Conservation (phyloP, 805 yeast species). For the Metschnikowia colocasiae region DNA sequence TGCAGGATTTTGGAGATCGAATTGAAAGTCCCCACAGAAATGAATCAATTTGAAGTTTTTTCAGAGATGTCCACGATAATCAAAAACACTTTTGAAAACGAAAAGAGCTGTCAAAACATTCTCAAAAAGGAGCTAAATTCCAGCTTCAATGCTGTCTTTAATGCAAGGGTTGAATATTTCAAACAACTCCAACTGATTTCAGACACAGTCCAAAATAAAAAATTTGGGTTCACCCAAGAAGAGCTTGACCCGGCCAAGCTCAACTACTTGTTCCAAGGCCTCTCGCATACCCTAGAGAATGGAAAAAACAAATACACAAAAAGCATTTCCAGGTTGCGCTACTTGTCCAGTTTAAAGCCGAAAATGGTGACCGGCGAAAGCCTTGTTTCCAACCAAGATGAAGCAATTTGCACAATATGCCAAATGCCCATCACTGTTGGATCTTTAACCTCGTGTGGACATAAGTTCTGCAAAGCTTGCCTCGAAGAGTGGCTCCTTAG, state of each 20-base stretch:
- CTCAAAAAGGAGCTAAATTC: constrained; percentile 49
- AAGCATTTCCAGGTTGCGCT: constrained; percentile 33
- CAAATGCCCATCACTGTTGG: constrained; percentile 68
- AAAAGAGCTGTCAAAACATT: constrained; percentile 37
- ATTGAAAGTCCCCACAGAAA: constrained; percentile 19
- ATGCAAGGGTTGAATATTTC: constrained; percentile 77
- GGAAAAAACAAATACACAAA: constrained; percentile 23
- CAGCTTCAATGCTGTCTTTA: constrained; percentile 62
- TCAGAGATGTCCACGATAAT: constrained; percentile 21
- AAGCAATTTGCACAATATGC: constrained; percentile 72
- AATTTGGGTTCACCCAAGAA: constrained; percentile 8
- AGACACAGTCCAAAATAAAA: constrained; percentile 58
- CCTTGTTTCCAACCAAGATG: constrained; percentile 24
- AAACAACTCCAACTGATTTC: constrained; percentile 82
- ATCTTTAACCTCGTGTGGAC: constrained; percentile 86
- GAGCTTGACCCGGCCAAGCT: constrained; percentile 8
- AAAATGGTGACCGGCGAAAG: constrained; percentile 5
- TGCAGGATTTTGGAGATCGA: constrained; percentile 23
- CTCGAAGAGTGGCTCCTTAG: constrained; percentile 66
- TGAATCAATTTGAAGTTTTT: constrained; percentile 17
- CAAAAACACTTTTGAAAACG: constrained; percentile 37
- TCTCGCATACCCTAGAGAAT: constrained; percentile 7
- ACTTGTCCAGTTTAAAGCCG: constrained; percentile 27
- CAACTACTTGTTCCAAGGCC: constrained; percentile 6
- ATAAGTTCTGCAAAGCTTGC: constrained; percentile 82